phyloP scores from a whole-genome alignment of 2,329 filamentous ascomycete species.

The Colletotrichum chrysophilum region DNA sequence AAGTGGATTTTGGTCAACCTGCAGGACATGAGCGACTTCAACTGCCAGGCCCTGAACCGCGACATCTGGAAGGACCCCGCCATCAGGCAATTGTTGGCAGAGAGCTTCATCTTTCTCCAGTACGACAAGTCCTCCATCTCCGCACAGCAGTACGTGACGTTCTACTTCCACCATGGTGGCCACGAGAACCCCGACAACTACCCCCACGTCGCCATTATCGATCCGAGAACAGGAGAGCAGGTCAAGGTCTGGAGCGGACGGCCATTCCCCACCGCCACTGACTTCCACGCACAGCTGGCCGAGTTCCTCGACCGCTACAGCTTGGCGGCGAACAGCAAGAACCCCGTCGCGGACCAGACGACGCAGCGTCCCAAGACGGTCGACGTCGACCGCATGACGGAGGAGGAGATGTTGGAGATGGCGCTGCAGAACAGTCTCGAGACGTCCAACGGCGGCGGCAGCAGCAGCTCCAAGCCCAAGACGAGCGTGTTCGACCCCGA shows the following conservation, averaged over 20 bases:
- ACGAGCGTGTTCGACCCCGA: conserved; percentile 81
- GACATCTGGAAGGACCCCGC: conserved; percentile 93
- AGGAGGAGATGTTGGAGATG: conserved; percentile 97
- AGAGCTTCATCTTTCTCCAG: conserved; percentile 96
- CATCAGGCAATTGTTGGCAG: conserved; percentile 79
- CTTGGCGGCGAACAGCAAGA: conserved; percentile 85
- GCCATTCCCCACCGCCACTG: conserved; percentile 75
- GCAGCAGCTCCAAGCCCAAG: conserved; percentile 39
- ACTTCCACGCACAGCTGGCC: conserved; percentile 90
- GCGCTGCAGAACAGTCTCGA: conserved; percentile 88
- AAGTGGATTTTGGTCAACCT: conserved; percentile 98
- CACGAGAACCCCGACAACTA: conserved; percentile 88
- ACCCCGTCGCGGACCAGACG: conserved; percentile 84
- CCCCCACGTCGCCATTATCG: conserved; percentile 94
- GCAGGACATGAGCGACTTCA: conserved; percentile 91
- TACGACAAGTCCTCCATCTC: conserved; percentile 85
- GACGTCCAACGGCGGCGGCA: conserved; percentile 38
- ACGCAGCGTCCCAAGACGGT: conserved; percentile 71
- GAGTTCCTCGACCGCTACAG: conserved; percentile 99
- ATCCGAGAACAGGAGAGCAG: conserved; percentile 94
- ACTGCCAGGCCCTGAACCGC: conserved; percentile 91
- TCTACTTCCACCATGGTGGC: conserved; percentile 77
- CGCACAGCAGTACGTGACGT: conserved; percentile 82
- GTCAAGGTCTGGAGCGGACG: conserved; percentile 94
- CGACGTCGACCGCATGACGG: conserved; percentile 88